Evolutionary conservation across 1,284 basidiomycete genomes (phyloP).

Genomic region (Takashimella koratensis): DNA sequence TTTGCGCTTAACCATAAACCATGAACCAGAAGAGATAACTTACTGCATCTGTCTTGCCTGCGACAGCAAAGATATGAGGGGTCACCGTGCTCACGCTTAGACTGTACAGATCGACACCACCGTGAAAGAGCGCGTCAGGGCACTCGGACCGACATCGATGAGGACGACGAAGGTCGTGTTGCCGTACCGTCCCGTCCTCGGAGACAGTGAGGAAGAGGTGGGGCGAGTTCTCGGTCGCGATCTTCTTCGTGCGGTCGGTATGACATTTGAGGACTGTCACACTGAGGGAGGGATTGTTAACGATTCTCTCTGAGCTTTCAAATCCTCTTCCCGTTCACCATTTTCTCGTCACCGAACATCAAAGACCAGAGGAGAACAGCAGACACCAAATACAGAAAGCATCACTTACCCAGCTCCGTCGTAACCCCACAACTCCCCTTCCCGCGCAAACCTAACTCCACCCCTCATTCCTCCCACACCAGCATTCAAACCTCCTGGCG

Average conservation of each 20-base stretch:
- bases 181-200: slow-evolving; percentile 72
- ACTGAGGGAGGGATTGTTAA: slow-evolving; percentile 10
- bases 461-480: slow-evolving; percentile 19
- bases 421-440: slow-evolving; percentile 26
- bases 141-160: slow-evolving; percentile 43
- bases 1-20: not conserved
- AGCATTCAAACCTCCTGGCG: slow-evolving; percentile 42
- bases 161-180: slow-evolving; percentile 72
- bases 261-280: slow-evolving; percentile 66
- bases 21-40: slow-evolving; percentile 8
- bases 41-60: slow-evolving; percentile 45
- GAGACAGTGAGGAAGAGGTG: slow-evolving; percentile 79
- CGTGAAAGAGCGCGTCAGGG: slow-evolving; percentile 43
- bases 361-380: not conserved
- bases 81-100: slow-evolving; percentile 49
- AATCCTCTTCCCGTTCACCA: too few species aligned
- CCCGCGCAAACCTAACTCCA: slow-evolving; percentile 19
- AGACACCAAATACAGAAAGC: not conserved
- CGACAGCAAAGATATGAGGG: slow-evolving; percentile 53
- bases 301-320: not conserved
- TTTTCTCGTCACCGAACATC: too few species aligned
- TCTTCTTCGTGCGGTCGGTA: slow-evolving; percentile 61
- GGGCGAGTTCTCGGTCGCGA: slow-evolving; percentile 77
- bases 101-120: slow-evolving; percentile 50
- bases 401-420: slow-evolving; percentile 40